Evolutionary conservation across 2,329 filamentous ascomycete species (phyloP).

Genomic region (Berkeleyomyces basicola): DNA sequence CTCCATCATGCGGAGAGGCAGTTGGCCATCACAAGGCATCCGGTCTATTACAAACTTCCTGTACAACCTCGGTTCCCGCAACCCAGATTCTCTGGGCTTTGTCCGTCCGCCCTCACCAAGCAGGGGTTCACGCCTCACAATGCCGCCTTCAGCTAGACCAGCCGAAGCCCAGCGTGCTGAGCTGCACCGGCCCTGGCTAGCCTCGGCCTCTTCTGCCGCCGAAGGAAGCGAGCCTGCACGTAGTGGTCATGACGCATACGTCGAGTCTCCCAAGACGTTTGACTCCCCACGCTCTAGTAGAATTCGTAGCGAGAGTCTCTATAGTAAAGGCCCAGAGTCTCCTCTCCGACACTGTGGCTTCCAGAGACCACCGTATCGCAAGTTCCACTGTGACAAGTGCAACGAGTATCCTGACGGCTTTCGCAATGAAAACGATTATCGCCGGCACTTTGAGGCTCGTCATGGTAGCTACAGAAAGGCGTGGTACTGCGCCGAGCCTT

Average conservation of each 20-base stretch:
- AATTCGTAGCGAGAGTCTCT: constrained; percentile 18
- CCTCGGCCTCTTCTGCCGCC: not conserved
- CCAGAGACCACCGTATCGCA: constrained; percentile 43
- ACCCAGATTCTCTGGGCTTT: constrained; percentile 21
- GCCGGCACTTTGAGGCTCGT: constrained; percentile 47
- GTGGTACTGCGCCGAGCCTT: constrained; percentile 39
- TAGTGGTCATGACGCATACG: constrained; percentile 1
- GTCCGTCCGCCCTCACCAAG: not conserved
- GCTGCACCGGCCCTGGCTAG: constrained; percentile 5
- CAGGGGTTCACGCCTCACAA: not conserved
- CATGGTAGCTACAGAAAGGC: constrained; percentile 37
- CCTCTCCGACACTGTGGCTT: not conserved
- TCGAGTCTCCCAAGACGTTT: constrained; percentile 7
- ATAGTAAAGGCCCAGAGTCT: constrained; percentile 18
- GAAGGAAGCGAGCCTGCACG: not conserved
- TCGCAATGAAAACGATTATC: constrained; percentile 73
- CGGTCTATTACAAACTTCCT: constrained; percentile 34
- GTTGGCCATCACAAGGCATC: constrained; percentile 31
- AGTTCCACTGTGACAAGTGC: constrained; percentile 59
- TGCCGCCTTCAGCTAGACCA: not conserved
- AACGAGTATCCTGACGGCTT: constrained; percentile 74
- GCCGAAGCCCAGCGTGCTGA: not conserved
- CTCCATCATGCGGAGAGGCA: constrained; percentile 29
- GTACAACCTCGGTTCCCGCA: constrained; percentile 28
- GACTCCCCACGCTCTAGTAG: constrained; percentile 11